These are phyloP conservation scores for Sophora flavescens DNA, from an alignment of 306 rosid genomes.

Conservation along the genomic window DNA sequence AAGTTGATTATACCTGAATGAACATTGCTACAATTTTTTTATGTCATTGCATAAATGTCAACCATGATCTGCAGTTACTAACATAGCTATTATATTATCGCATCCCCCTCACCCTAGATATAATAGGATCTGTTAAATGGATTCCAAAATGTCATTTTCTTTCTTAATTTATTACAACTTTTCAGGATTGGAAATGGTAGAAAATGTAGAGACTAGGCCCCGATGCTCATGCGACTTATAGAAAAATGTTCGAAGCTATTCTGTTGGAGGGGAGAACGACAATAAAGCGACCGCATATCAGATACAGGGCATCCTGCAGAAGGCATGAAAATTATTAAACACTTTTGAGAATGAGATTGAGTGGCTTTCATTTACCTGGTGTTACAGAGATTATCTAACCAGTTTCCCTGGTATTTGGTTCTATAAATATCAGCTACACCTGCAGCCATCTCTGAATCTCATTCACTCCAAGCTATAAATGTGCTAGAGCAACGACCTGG, in stretches of 20 bases:
- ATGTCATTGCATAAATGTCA: conserved; percentile 5
- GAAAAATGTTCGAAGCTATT: conserved; percentile 74
- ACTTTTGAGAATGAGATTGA: conserved; percentile 16
- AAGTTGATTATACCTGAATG: not conserved
- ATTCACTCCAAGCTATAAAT: too few species aligned
- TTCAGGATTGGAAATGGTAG: conserved; percentile 9
- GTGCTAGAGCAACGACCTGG: too few species aligned
- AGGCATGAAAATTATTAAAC: conserved; percentile 28
- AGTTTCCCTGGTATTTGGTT: too few species aligned
- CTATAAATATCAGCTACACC: too few species aligned
- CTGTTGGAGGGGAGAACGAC: conserved; percentile 67
- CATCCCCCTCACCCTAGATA: conserved; percentile 7
- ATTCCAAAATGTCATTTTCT: not conserved
- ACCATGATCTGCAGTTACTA: conserved; percentile 7
- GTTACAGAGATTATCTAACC: too few species aligned
- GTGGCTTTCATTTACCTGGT: not conserved
- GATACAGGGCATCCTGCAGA: conserved; percentile 89
- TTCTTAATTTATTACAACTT: conserved; percentile 13
- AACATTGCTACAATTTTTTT: not conserved
- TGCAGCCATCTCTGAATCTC: too few species aligned
- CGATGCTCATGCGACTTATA: conserved; percentile 62
- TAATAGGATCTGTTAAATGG: conserved; percentile 11
- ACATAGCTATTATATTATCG: conserved; percentile 23
- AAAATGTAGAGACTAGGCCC: conserved; percentile 13
- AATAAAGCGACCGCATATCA: conserved; percentile 79